Evolutionary conservation across 106 monocot species (phyloP).

Genomic region (Allium sativum): DNA sequence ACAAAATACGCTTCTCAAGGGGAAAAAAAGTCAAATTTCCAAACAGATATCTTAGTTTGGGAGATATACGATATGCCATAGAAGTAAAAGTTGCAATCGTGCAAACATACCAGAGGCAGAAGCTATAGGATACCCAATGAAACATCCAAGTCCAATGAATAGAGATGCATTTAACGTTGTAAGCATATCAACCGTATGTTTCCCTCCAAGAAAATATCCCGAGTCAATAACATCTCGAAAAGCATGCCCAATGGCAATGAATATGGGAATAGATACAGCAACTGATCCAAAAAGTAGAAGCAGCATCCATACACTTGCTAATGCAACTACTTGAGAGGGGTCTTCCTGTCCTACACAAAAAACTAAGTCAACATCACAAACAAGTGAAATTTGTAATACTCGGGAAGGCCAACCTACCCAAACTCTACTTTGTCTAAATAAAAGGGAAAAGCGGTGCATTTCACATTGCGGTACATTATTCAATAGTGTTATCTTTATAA

Average conservation of each 20-base stretch:
- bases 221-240: conserved; percentile 28
- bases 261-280: conserved; percentile 40
- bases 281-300: conserved; percentile 51
- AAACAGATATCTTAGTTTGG: no score
- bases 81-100: no score
- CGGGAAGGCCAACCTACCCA: no score
- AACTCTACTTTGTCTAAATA: no score
- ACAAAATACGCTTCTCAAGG: no score
- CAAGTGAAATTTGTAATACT: conserved; percentile 7
- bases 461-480: no score
- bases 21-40: background rate
- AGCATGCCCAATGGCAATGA: conserved; percentile 25
- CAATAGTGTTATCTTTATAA: no score
- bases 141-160: conserved; percentile 50
- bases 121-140: conserved; percentile 64
- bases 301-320: conserved; percentile 74
- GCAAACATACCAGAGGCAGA: conserved; percentile 66
- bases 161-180: conserved; percentile 32
- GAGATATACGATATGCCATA: no score
- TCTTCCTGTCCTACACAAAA: conserved; percentile 99
- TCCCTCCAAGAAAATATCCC: conserved; percentile 20
- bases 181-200: conserved; percentile 35
- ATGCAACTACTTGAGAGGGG: conserved; percentile 69
- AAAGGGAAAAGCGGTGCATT: no score
- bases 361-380: conserved; percentile 29